A percentile compares a stretch with the other conserved stretches of the same genome.
Conservation (phyloP, 2,329 filamentous ascomycete species). For the Plenodomus biglobosus region DNA sequence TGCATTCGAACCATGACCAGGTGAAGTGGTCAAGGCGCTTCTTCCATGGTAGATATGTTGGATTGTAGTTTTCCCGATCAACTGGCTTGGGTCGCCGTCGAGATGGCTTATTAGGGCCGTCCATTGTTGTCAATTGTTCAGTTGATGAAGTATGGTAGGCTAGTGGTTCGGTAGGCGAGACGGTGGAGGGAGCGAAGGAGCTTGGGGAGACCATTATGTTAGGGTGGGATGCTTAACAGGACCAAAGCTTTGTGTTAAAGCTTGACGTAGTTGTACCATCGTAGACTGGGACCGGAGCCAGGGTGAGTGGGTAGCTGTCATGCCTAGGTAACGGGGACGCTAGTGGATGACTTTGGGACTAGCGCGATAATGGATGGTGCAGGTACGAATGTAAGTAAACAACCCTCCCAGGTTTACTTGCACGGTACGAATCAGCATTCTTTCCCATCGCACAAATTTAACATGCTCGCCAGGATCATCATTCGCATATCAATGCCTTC, state of each 20-base stretch:
- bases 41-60: slow-evolving; percentile 15
- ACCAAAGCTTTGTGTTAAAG: background rate
- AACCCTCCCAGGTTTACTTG: no score
- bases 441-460: no score
- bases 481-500: no score
- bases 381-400: background rate
- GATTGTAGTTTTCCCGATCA: slow-evolving; percentile 10
- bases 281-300: background rate
- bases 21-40: slow-evolving; percentile 28
- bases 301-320: background rate
- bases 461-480: no score
- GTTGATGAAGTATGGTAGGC: background rate
- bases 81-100: slow-evolving; percentile 6
- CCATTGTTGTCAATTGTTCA: slow-evolving; percentile 3
- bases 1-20: slow-evolving; percentile 70
- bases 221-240: background rate
- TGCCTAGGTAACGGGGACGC: background rate
- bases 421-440: no score
- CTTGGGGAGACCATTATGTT: background rate
- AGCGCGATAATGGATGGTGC: background rate
- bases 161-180: background rate
- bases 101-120: slow-evolving; percentile 5
- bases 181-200: background rate
- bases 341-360: background rate
- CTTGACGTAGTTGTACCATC: background rate